Conservation (phyloP, 129 eudicot species). For the Pseudognaphalium luteoalbum region DNA sequence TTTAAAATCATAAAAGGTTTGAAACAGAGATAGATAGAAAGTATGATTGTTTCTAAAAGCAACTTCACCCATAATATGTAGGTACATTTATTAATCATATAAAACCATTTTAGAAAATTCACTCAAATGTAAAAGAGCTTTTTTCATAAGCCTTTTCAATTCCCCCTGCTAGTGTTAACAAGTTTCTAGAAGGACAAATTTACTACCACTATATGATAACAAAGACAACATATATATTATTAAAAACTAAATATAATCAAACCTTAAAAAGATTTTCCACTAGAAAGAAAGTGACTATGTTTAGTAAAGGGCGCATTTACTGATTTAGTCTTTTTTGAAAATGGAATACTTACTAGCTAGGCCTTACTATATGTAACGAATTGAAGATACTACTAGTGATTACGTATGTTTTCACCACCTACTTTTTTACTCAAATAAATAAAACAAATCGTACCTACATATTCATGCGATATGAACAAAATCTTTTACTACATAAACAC, state of each 20-base stretch:
- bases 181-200: neutral
- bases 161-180: neutral
- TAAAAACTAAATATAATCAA: neutral
- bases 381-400: conserved; percentile 11
- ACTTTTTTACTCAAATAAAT: neutral
- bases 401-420: conserved; percentile 27
- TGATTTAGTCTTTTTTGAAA: neutral
- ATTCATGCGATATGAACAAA: conserved; percentile 27
- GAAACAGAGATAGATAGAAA: neutral
- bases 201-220: neutral
- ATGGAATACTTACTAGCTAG: conserved; percentile 5
- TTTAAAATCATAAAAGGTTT: neutral
- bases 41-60: too few species aligned
- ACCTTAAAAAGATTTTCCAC: neutral
- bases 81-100: too few species aligned
- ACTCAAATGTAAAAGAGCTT: too few species aligned
- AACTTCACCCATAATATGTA: too few species aligned
- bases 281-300: conserved; percentile 15
- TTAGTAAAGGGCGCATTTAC: neutral
- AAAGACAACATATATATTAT: neutral
- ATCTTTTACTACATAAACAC: conserved; percentile 20
- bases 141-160: too few species aligned
- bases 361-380: neutral
- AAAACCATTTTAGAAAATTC: too few species aligned
- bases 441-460: conserved; percentile 20